Percentiles rank a stretch among this genome's conserved stretches.
These are phyloP conservation scores for Microbotryum lychnidis-dioicae DNA, from an alignment of 1,284 basidiomycete species.

Conservation along the genomic window DNA sequence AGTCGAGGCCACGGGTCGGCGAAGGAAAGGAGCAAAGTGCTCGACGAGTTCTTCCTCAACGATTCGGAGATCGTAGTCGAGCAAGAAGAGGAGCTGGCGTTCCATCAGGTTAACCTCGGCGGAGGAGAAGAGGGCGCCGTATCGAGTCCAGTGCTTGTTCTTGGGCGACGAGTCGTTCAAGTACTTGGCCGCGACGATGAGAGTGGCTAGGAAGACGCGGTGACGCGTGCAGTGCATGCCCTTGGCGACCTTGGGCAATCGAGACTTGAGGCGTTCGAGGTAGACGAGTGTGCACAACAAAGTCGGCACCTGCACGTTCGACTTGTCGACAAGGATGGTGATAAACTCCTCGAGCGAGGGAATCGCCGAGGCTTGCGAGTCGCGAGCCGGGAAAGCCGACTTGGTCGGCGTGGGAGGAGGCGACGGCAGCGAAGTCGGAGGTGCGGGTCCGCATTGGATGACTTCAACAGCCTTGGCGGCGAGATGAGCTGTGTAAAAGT, in stretches of 20 bases:
- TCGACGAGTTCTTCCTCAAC: conserved; percentile 62
- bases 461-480: conserved; percentile 58
- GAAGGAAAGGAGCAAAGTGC: conserved; percentile 21
- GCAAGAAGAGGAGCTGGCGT: conserved; percentile 76
- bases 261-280: conserved; percentile 73
- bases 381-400: conserved; percentile 37
- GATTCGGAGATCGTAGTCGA: conserved; percentile 82
- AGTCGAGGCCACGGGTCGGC: not conserved
- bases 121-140: conserved; percentile 59
- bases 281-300: conserved; percentile 88
- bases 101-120: conserved; percentile 86
- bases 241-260: conserved; percentile 73
- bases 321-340: conserved; percentile 67
- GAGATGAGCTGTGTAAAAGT: conserved; percentile 46
- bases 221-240: conserved; percentile 92
- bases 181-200: conserved; percentile 95
- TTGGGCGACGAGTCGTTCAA: conserved; percentile 63
- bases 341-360: conserved; percentile 83
- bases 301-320: conserved; percentile 86
- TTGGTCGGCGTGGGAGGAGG: conserved; percentile 39
- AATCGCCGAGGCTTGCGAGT: conserved; percentile 44
- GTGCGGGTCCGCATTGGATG: conserved; percentile 43
- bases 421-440: conserved; percentile 29
- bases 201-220: conserved; percentile 86
- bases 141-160: conserved; percentile 85